Evolutionary conservation across 176 grass and related monocot species (phyloP).

Genomic region (Rhipidocladum racemiflorum): DNA sequence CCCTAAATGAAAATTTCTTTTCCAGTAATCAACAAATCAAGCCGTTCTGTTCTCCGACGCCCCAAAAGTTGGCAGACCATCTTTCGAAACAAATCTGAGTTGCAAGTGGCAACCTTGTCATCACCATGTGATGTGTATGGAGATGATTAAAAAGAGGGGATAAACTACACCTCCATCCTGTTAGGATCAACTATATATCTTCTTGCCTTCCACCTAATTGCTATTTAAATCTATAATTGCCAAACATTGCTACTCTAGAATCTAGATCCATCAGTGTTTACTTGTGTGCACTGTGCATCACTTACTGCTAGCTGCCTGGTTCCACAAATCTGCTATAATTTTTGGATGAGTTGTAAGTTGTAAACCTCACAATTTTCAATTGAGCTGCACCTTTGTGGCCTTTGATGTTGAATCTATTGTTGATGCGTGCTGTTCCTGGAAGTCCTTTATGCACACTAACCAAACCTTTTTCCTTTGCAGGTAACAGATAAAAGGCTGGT

Average conservation of each 20-base stretch:
- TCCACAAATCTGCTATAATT: background rate
- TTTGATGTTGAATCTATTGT: conserved; percentile 14
- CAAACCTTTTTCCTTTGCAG: conserved; percentile 8
- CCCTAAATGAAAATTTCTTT: background rate
- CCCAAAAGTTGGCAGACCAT: background rate
- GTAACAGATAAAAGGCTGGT: conserved; percentile 27
- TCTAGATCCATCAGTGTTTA: background rate
- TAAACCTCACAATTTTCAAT: background rate
- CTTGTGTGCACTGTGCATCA: background rate
- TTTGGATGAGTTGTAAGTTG: background rate
- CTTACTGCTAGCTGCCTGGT: background rate
- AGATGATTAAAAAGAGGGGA: conserved; percentile 11
- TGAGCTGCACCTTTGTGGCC: background rate
- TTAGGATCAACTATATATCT: background rate
- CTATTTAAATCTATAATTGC: background rate
- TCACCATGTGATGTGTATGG: conserved; percentile 14
- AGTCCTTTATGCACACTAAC: background rate
- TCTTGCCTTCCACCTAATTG: background rate
- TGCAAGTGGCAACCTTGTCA: conserved; percentile 21
- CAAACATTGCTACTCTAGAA: background rate
- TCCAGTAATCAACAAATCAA: background rate
- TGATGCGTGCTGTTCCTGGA: background rate
- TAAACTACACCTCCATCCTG: background rate
- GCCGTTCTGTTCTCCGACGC: background rate
- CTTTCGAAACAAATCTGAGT: background rate